Evolutionary conservation across 805 yeast genomes (phyloP).

Genomic region (Jamesozyma gamospora): DNA sequence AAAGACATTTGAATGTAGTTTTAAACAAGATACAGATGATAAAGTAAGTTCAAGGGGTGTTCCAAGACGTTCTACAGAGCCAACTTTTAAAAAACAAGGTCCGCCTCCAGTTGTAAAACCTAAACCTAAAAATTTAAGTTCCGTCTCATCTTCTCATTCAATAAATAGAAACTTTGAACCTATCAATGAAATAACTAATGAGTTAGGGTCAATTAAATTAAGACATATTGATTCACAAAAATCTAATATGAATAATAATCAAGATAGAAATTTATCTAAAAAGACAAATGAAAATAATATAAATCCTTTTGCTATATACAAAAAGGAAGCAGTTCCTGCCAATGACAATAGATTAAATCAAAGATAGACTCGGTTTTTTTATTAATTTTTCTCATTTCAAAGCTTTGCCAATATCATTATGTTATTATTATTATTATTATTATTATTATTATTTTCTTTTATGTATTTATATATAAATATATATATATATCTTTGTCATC

Average conservation of each 20-base stretch:
- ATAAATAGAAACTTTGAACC: neutral
- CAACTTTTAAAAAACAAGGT: slow-evolving; percentile 2
- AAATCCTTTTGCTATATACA: slow-evolving; percentile 32
- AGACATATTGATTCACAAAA: neutral
- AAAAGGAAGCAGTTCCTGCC: slow-evolving; percentile 32
- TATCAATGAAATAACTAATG: slow-evolving; percentile 2
- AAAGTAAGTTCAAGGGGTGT: neutral
- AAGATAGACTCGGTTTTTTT: too few species aligned
- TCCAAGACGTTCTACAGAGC: neutral
- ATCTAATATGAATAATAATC: neutral
- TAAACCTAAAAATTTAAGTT: slow-evolving; percentile 16
- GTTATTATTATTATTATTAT: too few species aligned
- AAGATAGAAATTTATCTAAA: slow-evolving; percentile 10
- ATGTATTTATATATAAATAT: neutral
- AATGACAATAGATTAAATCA: slow-evolving; percentile 29
- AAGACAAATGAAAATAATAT: slow-evolving; percentile 13
- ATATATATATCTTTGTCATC: neutral
- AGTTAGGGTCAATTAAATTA: neutral
- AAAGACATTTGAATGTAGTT: neutral
- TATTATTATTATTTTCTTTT: too few species aligned
- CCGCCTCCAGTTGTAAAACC: slow-evolving; percentile 25
- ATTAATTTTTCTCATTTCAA: too few species aligned
- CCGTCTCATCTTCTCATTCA: neutral
- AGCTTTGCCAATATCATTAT: too few species aligned
- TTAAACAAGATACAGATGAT: neutral